Base-by-base conservation (phyloP, 345 rosid genomes). In the Pistacia atlantica region DNA sequence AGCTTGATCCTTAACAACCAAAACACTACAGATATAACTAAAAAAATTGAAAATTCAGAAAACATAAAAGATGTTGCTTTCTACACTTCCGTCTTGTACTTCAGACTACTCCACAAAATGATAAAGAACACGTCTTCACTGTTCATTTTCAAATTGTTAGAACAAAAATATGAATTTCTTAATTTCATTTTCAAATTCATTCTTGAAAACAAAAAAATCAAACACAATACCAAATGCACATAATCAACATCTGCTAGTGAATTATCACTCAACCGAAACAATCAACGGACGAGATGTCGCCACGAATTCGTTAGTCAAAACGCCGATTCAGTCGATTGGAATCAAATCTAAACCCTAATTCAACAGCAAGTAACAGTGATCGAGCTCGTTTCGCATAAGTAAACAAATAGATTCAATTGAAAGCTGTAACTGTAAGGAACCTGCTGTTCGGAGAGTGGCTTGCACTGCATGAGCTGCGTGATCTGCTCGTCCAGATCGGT, bases 401-500 rank as follows among this genome's bases (percentile, higher is more conserved):
- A 35, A 45, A 16, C 14, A 11, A 22, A 66, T 12, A 1, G 51
- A 49, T 5, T 13, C 18, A 58, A n/a, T 51, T 35, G 17, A 63
- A n/a, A 37, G 35, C 14, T 42, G 8, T 22, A 42, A 2, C 14
- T 42, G 8, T 22, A 42, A 2, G 11, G 18, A 64, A 92, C 97
- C 97, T 92, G 92, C 57, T 83, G 91, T 83, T 92, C 97, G 9
- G 97, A 92, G 55, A 92, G 91, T 4, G 97, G 97, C 85, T 90
- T 92, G 91, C 97, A 92, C 89, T 92, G 97, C 92, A 87, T 91
- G 74, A 91, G 97, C 89, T 91, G 94, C 62, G 90, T 81, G 92
- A 91, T 90, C 91, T 91, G 97, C 74, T 90, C 93, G 77, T 92
- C 93, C 49, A 92, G 90, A 79, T 90, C 93, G 83, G 79, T 71